Percentiles rank a stretch among this genome's conserved stretches.
phyloP scores from a whole-genome alignment of 2,329 filamentous ascomycete species.

The Talaromyces sp. region DNA sequence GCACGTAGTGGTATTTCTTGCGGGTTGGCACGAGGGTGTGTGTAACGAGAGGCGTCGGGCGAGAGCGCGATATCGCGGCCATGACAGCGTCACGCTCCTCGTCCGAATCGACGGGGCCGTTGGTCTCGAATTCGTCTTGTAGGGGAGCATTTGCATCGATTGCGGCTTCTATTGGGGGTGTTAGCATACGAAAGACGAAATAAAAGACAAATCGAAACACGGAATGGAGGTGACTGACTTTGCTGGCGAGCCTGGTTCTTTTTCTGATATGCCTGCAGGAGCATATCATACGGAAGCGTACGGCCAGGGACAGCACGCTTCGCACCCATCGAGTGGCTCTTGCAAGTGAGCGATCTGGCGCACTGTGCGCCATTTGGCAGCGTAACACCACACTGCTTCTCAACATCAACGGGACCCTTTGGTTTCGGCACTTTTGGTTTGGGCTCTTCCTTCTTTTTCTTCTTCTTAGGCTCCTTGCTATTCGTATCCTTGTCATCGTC shows the following conservation, averaged over 20 bases:
- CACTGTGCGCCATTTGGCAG: conserved; percentile 81
- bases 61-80: conserved; percentile 67
- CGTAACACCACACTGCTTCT: conserved; percentile 85
- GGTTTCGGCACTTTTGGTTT: conserved; percentile 78
- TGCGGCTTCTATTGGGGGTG: conserved; percentile 64
- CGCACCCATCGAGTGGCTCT: conserved; percentile 90
- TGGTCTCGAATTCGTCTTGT: conserved; percentile 77
- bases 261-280: conserved; percentile 84
- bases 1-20: conserved; percentile 55
- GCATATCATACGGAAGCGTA: conserved; percentile 86
- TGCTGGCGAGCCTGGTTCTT: conserved; percentile 99
- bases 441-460: conserved; percentile 92
- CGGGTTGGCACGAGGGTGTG: conserved; percentile 48
- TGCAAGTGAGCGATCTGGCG: conserved; percentile 84
- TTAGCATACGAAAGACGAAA: conserved; percentile 8
- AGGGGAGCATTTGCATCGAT: conserved; percentile 89
- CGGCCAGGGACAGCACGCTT: conserved; percentile 83
- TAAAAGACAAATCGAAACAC: neutral
- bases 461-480: conserved; percentile 78
- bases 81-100: conserved; percentile 90
- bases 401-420: conserved; percentile 89
- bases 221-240: conserved; percentile 52
- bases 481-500: conserved; percentile 66
- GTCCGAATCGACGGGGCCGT: conserved; percentile 82
- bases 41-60: conserved; percentile 69